phyloP scores from a whole-genome alignment of 768 basidiomycete species.

The Naematelia encephala region DNA sequence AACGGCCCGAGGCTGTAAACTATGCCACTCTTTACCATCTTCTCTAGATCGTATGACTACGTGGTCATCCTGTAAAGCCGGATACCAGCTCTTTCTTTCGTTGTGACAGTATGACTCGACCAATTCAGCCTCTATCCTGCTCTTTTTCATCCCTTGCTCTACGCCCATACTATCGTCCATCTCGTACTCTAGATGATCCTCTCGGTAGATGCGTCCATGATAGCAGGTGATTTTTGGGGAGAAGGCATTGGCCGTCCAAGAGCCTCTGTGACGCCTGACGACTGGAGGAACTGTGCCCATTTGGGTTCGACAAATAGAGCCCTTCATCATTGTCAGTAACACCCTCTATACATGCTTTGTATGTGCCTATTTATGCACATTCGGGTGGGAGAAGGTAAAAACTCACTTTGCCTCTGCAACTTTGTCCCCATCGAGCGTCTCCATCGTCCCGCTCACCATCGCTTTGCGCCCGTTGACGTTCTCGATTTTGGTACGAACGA shows the following conservation, averaged over 20 bases:
- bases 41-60: no score
- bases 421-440: slow-evolving; percentile 74
- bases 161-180: not conserved
- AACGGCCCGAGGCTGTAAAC: no score
- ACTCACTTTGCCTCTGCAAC: slow-evolving; percentile 79
- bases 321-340: slow-evolving; percentile 54
- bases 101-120: no score
- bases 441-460: slow-evolving; percentile 66
- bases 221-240: slow-evolving; percentile 20
- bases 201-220: slow-evolving; percentile 19
- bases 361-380: no score
- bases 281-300: slow-evolving; percentile 73
- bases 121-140: not conserved
- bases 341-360: no score
- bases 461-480: slow-evolving; percentile 76
- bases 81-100: no score
- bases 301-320: slow-evolving; percentile 80
- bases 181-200: slow-evolving; percentile 2
- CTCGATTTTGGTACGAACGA: slow-evolving; percentile 67
- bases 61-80: no score
- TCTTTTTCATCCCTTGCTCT: not conserved
- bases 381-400: not conserved
- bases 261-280: slow-evolving; percentile 59
- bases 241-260: slow-evolving; percentile 60
- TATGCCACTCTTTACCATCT: no score